phyloP scores from a whole-genome alignment of 2,329 filamentous ascomycete genomes.

The Paramyrothecium sp. region DNA sequence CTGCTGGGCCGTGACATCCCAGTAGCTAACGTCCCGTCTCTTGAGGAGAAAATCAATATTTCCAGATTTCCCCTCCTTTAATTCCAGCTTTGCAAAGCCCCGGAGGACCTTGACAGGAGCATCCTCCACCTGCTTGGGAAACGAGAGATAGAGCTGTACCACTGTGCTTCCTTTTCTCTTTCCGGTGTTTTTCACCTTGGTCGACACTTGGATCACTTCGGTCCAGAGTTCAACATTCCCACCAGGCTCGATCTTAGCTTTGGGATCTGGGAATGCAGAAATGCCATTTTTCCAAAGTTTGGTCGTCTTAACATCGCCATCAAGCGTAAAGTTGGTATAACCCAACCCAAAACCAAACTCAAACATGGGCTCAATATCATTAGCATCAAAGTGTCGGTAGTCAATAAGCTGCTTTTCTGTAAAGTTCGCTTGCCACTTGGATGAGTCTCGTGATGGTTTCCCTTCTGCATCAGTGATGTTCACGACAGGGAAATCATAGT shows the following conservation, averaged over 20 bases:
- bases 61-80: neutral
- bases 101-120: conserved; percentile 23
- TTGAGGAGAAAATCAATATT: conserved; percentile 1
- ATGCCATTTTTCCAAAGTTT: neutral
- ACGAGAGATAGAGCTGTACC: conserved; percentile 47
- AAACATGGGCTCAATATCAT: conserved; percentile 47
- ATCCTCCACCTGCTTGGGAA: neutral
- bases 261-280: neutral
- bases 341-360: conserved; percentile 57
- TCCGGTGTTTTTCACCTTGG: neutral
- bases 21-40: conserved; percentile 8
- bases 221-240: conserved; percentile 39
- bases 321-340: conserved; percentile 53
- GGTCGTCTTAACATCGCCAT: conserved; percentile 28
- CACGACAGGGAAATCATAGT: conserved; percentile 3
- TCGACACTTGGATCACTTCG: neutral
- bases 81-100: conserved; percentile 44
- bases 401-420: conserved; percentile 51
- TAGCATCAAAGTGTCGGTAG: conserved; percentile 52
- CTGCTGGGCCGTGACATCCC: conserved; percentile 4
- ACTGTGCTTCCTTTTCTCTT: conserved; percentile 41
- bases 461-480: conserved; percentile 41
- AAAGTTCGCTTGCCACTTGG: conserved; percentile 50
- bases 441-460: conserved; percentile 32
- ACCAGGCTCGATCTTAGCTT: neutral